Percentiles rank a stretch among this genome's conserved stretches.
Conservation (phyloP, 2,329 filamentous ascomycete genomes). For the Ceratocystis ficicola region DNA sequence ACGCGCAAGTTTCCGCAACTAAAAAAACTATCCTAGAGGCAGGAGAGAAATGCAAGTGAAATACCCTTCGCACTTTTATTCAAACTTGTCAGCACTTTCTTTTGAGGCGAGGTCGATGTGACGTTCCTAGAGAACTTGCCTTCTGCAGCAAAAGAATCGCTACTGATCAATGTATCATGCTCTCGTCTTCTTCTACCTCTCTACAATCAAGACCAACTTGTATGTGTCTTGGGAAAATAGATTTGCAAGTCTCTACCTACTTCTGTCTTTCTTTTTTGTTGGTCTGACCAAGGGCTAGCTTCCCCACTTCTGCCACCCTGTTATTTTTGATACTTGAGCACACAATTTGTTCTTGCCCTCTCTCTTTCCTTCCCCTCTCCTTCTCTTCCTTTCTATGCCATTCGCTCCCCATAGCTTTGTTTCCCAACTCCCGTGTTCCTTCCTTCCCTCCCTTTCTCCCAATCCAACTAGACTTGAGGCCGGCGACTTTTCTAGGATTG, state of each 20-base stretch:
- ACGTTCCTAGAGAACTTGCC: neutral
- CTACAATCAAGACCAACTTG: neutral
- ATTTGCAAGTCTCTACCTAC: neutral
- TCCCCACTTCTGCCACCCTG: neutral
- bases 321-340: neutral
- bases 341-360: neutral
- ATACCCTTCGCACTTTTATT: neutral
- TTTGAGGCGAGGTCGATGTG: slow-evolving; percentile 7
- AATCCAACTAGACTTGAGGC: neutral
- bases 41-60: neutral
- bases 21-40: no score
- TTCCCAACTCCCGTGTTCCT: slow-evolving; percentile 2
- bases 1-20: neutral
- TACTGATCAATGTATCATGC: neutral
- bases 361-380: neutral
- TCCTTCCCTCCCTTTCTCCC: neutral
- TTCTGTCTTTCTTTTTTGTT: neutral
- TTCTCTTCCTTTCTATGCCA: neutral
- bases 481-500: neutral
- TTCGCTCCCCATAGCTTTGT: neutral
- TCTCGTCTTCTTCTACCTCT: neutral
- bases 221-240: neutral
- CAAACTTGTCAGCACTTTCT: slow-evolving; percentile 9
- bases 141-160: neutral
- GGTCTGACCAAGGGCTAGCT: neutral